These are phyloP conservation scores for Aspergillus glaucus DNA, from an alignment of 2,329 filamentous ascomycete genomes.

Conservation along the genomic window DNA sequence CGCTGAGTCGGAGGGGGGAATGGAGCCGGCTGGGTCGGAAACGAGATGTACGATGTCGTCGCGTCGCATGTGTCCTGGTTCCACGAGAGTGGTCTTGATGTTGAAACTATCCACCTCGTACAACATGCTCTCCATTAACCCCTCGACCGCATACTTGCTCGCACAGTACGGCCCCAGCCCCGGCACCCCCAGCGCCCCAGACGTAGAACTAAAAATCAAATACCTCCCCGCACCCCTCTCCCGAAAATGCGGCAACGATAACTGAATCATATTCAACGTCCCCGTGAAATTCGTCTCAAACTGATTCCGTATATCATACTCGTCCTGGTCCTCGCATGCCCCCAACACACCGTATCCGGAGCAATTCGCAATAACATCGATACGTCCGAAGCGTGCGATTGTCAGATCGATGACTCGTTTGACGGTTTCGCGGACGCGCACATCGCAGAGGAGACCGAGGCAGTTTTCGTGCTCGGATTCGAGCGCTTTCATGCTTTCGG, in stretches of 20 bases:
- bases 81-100: slow-evolving; percentile 87
- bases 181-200: slow-evolving; percentile 86
- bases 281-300: slow-evolving; percentile 98
- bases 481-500: slow-evolving; percentile 64
- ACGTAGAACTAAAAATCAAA: slow-evolving; percentile 89
- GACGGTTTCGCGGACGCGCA: slow-evolving; percentile 75
- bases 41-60: slow-evolving; percentile 55
- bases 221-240: slow-evolving; percentile 71
- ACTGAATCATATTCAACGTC: slow-evolving; percentile 85
- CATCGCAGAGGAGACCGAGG: slow-evolving; percentile 80
- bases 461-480: slow-evolving; percentile 57
- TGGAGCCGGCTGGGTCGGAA: slow-evolving; percentile 19
- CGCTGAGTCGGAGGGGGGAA: neutral
- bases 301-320: slow-evolving; percentile 88
- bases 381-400: slow-evolving; percentile 67
- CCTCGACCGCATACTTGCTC: slow-evolving; percentile 95
- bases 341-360: slow-evolving; percentile 94
- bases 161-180: slow-evolving; percentile 92
- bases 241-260: slow-evolving; percentile 81
- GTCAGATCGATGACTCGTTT: slow-evolving; percentile 62
- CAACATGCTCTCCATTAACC: slow-evolving; percentile 90
- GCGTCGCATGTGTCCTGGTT: slow-evolving; percentile 79
- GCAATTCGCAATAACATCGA: slow-evolving; percentile 90
- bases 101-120: slow-evolving; percentile 92
- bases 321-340: slow-evolving; percentile 93